Conservation (phyloP, 192 early-diverging fungal species). For the Umbelopsis sp. region DNA sequence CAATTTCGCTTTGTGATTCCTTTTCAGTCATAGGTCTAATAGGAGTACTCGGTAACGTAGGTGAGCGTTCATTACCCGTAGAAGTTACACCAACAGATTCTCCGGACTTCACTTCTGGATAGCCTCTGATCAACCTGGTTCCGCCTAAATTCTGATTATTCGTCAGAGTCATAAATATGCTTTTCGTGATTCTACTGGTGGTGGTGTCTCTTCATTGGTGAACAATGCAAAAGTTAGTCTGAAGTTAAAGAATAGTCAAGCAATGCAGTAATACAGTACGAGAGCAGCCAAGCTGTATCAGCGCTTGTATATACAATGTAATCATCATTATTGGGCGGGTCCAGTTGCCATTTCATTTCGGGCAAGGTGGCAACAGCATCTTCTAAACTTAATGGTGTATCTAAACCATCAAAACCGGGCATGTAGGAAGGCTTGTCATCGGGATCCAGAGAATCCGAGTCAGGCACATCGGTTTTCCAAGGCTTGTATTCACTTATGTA, state of each 20-base stretch:
- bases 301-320: slow-evolving; percentile 65
- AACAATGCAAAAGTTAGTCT: neutral
- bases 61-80: slow-evolving; percentile 27
- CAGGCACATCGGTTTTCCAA: neutral
- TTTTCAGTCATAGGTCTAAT: slow-evolving; percentile 32
- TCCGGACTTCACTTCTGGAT: slow-evolving; percentile 58
- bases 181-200: slow-evolving; percentile 61
- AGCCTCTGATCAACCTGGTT: slow-evolving; percentile 65
- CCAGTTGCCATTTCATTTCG: slow-evolving; percentile 13
- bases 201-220: slow-evolving; percentile 53
- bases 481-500: slow-evolving; percentile 4
- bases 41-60: slow-evolving; percentile 36
- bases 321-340: slow-evolving; percentile 20
- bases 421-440: neutral
- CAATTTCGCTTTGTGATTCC: slow-evolving; percentile 18
- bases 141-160: slow-evolving; percentile 53
- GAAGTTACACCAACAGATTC: slow-evolving; percentile 8
- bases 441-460: neutral
- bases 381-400: slow-evolving; percentile 7
- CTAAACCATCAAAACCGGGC: slow-evolving; percentile 16
- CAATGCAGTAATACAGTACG: neutral
- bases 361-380: neutral
- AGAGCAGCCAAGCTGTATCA: slow-evolving; percentile 53
- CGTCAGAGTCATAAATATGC: slow-evolving; percentile 57
- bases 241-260: neutral